These are phyloP conservation scores for Penicillium crystallinum DNA, from an alignment of 495 filamentous ascomycete genomes.

Conservation along the genomic window DNA sequence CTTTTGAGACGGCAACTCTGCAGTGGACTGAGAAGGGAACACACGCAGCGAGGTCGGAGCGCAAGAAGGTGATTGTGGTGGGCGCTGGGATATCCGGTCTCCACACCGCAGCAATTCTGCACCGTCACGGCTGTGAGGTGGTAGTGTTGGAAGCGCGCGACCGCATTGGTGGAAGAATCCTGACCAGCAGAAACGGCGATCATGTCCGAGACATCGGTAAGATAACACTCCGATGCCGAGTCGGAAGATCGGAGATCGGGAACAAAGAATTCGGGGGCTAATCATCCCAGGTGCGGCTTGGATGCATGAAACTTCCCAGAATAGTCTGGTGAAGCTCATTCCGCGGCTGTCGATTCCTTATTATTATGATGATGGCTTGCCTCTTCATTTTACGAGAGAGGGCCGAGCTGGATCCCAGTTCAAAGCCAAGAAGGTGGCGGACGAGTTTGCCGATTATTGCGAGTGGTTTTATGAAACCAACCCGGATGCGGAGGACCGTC, in stretches of 20 bases:
- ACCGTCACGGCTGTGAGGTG: conserved; percentile 16
- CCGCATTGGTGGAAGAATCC: conserved; percentile 23
- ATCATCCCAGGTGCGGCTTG: conserved; percentile 16
- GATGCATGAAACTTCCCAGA: conserved; percentile 28
- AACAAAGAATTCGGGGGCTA: neutral
- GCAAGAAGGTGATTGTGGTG: conserved; percentile 23
- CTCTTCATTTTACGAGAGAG: conserved; percentile 19
- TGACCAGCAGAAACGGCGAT: conserved; percentile 17
- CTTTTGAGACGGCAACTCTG: conserved; percentile 12
- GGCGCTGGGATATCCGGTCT: conserved; percentile 23
- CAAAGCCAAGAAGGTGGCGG: conserved; percentile 24
- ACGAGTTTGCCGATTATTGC: conserved; percentile 23
- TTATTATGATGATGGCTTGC: conserved; percentile 21
- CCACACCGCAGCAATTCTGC: conserved; percentile 16
- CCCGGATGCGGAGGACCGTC: conserved; percentile 19
- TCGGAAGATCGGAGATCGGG: neutral
- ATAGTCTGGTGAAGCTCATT: conserved; percentile 21
- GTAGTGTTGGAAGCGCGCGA: conserved; percentile 24
- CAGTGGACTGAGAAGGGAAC: conserved; percentile 13
- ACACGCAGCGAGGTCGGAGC: conserved; percentile 19
- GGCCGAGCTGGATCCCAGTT: conserved; percentile 23
- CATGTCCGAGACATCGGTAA: conserved; percentile 20
- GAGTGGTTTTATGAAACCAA: conserved; percentile 24
- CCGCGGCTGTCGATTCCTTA: conserved; percentile 16
- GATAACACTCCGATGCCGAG: neutral